Percentiles rank a stretch among this genome's conserved stretches.
These are phyloP conservation scores for Cryptococcus sp. DNA, from an alignment of 1,284 basidiomycete genomes.

Conservation along the genomic window DNA sequence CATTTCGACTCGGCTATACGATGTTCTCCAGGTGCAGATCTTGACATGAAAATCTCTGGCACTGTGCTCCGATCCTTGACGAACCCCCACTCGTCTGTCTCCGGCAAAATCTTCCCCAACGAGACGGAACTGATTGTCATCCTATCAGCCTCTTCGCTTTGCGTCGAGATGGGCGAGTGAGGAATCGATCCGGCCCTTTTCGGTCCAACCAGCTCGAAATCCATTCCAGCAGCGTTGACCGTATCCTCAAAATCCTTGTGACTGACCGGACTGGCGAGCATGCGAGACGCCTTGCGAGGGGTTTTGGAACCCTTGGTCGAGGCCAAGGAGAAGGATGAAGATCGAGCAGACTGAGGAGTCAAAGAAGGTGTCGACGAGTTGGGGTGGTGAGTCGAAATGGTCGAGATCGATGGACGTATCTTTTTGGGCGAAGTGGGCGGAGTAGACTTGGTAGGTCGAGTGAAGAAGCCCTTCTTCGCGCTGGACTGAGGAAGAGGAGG, in stretches of 20 bases:
- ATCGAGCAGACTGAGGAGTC: slow-evolving; percentile 18
- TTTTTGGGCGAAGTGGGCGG: not conserved
- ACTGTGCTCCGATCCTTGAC: slow-evolving; percentile 29
- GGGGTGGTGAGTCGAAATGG: not conserved
- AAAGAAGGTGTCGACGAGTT: slow-evolving; percentile 13
- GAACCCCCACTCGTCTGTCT: slow-evolving; percentile 46
- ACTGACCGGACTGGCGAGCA: slow-evolving; percentile 29
- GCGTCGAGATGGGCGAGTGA: slow-evolving; percentile 1
- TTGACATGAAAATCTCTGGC: slow-evolving; percentile 36
- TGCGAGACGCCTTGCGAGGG: slow-evolving; percentile 11
- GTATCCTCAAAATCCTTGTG: slow-evolving; percentile 43
- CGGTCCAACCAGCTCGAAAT: slow-evolving; percentile 45
- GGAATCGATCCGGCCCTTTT: slow-evolving; percentile 11
- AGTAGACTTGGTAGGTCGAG: not conserved
- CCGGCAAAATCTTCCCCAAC: slow-evolving; percentile 4
- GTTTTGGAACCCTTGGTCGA: slow-evolving; percentile 13
- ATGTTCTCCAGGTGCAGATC: slow-evolving; percentile 27
- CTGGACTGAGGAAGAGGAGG: slow-evolving; percentile 9
- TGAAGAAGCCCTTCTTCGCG: slow-evolving; percentile 6
- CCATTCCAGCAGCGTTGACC: slow-evolving; percentile 41
- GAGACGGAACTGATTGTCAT: slow-evolving; percentile 5
- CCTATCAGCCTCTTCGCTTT: not conserved
- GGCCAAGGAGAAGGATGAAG: slow-evolving; percentile 24
- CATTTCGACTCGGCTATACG: slow-evolving; percentile 42
- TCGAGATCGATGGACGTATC: not conserved